Base-by-base conservation (phyloP, 2,329 filamentous ascomycete species). In the Bipolaris oryzae region DNA sequence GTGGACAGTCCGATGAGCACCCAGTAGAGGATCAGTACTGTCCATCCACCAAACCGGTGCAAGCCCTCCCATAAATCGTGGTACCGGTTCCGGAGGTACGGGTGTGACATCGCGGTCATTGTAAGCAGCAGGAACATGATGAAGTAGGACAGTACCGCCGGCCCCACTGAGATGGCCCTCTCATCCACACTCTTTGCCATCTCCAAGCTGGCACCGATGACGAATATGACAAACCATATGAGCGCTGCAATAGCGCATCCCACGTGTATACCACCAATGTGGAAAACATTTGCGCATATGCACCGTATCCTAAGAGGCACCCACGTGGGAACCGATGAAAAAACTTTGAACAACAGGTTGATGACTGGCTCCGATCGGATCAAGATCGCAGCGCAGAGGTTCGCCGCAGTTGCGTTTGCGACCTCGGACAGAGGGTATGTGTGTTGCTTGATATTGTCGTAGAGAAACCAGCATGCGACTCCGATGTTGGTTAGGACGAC, bases 151-250 rank as follows among this genome's bases (percentile, higher is more conserved):
- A 77, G 45, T 1, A 72, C 53, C 7, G 70, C 55, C 1, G 69
- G 60, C 3, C 66, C 64, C 7, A 66, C 50, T 4, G 53, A 58
- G n/a, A 69, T 55, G 25, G 60, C 61, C 9, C 71, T 62, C 4
- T 60, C 41, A 1, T 55, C 44, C 6, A 58, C 38, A 5, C 61
- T 50, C 42, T 74, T 73, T 5, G 58, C 55, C 53, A 76, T 69
- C 23, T 77, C 70, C 1, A 70, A 52, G n/a, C 70, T 71, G 15
- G 77, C 65, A 16, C 77, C 67, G 9, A 76, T 63, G 3, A 76
- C 73, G 55, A 82, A 78, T 43, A 79, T 70, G 15, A 78, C 68
- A 63, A 80, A 81, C 80, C 80, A 83, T 16, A 67, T 53, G 5
- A 67, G 68, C 2, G 73, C 70, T 7, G 72, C 72, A 28, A 75